Evolutionary conservation across 352 stramenopile species (phyloP).

Genomic region (Globisporangium radiosum): DNA sequence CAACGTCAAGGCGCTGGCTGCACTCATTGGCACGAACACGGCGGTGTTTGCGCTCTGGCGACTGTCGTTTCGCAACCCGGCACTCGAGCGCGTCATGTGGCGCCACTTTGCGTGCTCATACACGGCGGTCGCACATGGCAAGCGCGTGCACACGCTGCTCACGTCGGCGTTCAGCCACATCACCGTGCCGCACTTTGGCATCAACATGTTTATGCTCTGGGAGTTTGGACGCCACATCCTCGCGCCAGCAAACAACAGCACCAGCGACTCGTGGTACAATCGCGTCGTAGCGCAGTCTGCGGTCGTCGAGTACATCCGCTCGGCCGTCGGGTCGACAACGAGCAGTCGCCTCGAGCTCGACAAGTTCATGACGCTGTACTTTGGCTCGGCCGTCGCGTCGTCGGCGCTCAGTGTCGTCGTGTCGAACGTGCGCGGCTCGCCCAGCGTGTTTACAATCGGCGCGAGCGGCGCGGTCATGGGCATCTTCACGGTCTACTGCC

Average conservation of each 20-base stretch:
- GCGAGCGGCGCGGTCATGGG: conserved; percentile 77
- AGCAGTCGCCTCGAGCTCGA: conserved; percentile 34
- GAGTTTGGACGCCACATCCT: conserved; percentile 74
- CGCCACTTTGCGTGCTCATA: conserved; percentile 80
- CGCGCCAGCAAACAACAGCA: conserved; percentile 35
- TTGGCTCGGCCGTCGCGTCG: conserved; percentile 60
- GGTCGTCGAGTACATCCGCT: conserved; percentile 33
- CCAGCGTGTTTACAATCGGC: conserved; percentile 67
- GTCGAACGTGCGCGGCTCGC: conserved; percentile 53
- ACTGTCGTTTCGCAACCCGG: conserved; percentile 36
- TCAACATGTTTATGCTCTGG: conserved; percentile 90
- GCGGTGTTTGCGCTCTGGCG: conserved; percentile 71
- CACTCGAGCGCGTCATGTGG: conserved; percentile 74
- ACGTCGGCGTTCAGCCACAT: conserved; percentile 83
- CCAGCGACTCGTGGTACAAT: conserved; percentile 38
- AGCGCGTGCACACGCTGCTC: conserved; percentile 64
- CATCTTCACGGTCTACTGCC: conserved; percentile 70
- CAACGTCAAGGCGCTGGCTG: conserved; percentile 53
- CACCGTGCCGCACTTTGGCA: conserved; percentile 68
- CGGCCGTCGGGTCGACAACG: conserved; percentile 15
- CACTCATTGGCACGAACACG: conserved; percentile 61
- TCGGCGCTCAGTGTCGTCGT: conserved; percentile 61
- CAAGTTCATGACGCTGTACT: conserved; percentile 67
- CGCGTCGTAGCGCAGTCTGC: conserved; percentile 40
- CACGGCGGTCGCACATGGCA: conserved; percentile 52